A percentile compares a stretch with the other conserved stretches of the same genome.
Conservation (phyloP, 306 rosid species). For the Corylus americana region DNA sequence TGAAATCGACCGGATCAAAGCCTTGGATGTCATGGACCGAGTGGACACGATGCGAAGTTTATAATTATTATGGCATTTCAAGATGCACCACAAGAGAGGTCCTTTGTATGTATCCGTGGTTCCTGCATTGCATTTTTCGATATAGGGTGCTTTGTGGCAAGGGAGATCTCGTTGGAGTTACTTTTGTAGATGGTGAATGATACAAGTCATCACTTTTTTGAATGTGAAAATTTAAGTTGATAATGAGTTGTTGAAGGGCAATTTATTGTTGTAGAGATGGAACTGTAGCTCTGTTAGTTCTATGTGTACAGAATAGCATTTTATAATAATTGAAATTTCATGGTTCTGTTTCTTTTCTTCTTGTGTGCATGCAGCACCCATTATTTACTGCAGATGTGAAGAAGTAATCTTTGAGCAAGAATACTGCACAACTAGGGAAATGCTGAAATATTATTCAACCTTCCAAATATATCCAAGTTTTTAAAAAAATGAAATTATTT, state of each 20-base stretch:
- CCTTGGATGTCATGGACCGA: constrained; percentile 47
- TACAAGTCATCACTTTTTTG: constrained; percentile 27
- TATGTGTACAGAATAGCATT: constrained; percentile 52
- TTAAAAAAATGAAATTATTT: too few relatives aligned
- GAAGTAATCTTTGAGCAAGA: not conserved
- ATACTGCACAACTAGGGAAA: too few relatives aligned
- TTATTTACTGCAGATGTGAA: not conserved
- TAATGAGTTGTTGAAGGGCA: constrained; percentile 2
- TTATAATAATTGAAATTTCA: constrained; percentile 36
- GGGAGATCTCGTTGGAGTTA: constrained; percentile 30
- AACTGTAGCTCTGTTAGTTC: constrained; percentile 28
- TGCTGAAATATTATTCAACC: too few relatives aligned
- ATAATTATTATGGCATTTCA: constrained; percentile 11
- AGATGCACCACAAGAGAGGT: constrained; percentile 23
- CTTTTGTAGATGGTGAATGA: constrained; percentile 25
- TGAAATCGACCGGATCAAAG: constrained; percentile 67
- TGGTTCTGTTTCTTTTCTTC: constrained; percentile 28
- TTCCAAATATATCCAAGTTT: too few relatives aligned
- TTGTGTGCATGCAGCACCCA: not conserved
- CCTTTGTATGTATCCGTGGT: not conserved
- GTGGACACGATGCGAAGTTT: not conserved
- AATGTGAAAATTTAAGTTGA: constrained; percentile 10
- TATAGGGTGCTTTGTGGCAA: constrained; percentile 27
- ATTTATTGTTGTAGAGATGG: constrained; percentile 36
- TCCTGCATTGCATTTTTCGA: constrained; percentile 26